A percentile compares a stretch with the other conserved stretches of the same genome.
Conservation (phyloP, 2,329 filamentous ascomycete species). For the Coniochaeta sp. region DNA sequence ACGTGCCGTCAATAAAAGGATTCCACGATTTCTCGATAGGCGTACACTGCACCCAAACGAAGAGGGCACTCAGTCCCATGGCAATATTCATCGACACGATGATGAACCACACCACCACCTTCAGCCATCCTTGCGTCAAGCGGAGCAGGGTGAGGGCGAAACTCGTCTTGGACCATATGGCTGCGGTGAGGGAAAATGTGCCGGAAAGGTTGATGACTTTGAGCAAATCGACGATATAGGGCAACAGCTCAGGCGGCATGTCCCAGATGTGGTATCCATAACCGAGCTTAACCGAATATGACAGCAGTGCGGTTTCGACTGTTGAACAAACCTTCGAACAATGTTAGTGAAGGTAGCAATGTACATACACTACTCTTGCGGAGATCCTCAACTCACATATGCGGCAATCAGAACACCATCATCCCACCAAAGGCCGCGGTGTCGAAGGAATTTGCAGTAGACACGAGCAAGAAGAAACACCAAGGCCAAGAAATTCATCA, state of each 20-base stretch:
- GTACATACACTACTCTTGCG: background rate
- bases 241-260: conserved; percentile 2
- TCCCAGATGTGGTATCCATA: conserved; percentile 17
- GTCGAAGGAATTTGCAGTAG: conserved; percentile 12
- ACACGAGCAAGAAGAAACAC: conserved; percentile 8
- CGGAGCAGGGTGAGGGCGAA: conserved; percentile 22
- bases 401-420: conserved; percentile 14
- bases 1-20: conserved; percentile 5
- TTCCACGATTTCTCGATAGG: conserved; percentile 8
- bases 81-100: conserved; percentile 16
- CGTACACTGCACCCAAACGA: conserved; percentile 14
- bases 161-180: conserved; percentile 21
- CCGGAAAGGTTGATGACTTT: conserved; percentile 13
- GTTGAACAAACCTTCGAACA: conserved; percentile 8
- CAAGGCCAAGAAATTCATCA: background rate
- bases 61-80: conserved; percentile 13
- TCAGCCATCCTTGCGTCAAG: conserved; percentile 11
- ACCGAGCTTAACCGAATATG: conserved; percentile 8
- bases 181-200: conserved; percentile 17
- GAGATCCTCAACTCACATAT: conserved; percentile 10
- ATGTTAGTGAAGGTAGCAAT: background rate
- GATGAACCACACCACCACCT: conserved; percentile 15
- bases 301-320: conserved; percentile 10
- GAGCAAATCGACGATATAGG: conserved; percentile 10
- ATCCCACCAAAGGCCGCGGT: conserved; percentile 16